A percentile compares a stretch with the other conserved stretches of the same genome.
phyloP scores from a whole-genome alignment of 495 filamentous ascomycete species.

The Penicillium manginii region DNA sequence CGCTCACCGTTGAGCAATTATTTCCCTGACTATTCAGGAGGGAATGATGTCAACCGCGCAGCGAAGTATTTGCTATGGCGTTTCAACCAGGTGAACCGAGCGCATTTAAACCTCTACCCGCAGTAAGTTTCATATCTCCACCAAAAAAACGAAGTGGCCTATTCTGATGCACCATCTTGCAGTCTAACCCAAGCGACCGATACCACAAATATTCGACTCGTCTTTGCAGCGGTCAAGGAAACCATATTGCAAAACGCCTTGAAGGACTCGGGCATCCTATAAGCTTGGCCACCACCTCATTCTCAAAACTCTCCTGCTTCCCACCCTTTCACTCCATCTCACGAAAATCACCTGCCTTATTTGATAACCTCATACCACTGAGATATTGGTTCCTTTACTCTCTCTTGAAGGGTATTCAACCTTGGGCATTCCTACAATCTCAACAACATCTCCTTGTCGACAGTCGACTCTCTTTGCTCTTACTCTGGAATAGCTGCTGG shows the following conservation, averaged over 20 bases:
- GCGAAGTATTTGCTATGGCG: conserved; percentile 98
- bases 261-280: conserved; percentile 97
- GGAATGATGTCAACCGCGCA: conserved; percentile 95
- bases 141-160: background rate
- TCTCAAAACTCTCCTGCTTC: background rate
- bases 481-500: conserved; percentile 39
- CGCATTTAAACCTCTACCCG: conserved; percentile 94
- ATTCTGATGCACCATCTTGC: conserved; percentile 1
- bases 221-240: conserved; percentile 98
- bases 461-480: conserved; percentile 21
- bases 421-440: conserved; percentile 21
- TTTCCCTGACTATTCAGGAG: conserved; percentile 97
- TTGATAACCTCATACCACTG: background rate
- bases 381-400: conserved; percentile 13
- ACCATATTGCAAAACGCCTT: conserved; percentile 97
- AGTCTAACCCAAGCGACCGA: conserved; percentile 98
- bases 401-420: conserved; percentile 9
- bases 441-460: conserved; percentile 15
- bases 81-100: conserved; percentile 97
- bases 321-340: background rate
- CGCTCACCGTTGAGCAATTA: conserved; percentile 89
- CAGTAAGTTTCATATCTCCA: conserved; percentile 67
- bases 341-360: background rate
- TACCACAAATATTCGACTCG: conserved; percentile 95
- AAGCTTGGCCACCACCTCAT: conserved; percentile 10